Evolutionary conservation across 2,329 filamentous ascomycete genomes (phyloP).

Genomic region (Stagonosporopsis vannaccii): DNA sequence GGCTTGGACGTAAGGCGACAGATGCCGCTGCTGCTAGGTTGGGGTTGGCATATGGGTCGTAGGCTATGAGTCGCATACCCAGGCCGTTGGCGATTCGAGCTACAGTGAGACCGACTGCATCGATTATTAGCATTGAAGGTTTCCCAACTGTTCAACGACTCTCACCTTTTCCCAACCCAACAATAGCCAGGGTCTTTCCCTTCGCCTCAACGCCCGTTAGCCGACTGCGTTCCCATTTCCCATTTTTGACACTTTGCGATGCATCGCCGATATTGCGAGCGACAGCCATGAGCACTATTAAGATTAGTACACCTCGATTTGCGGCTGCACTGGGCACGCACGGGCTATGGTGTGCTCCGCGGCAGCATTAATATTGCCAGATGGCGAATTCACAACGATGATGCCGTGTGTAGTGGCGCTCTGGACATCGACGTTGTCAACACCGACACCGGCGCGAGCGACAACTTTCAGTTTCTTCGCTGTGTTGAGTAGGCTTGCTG

Average conservation of each 20-base stretch:
- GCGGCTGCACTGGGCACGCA: constrained; percentile 29
- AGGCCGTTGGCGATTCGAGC: constrained; percentile 79
- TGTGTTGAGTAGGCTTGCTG: constrained; percentile 68
- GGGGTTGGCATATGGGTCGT: constrained; percentile 79
- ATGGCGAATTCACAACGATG: constrained; percentile 80
- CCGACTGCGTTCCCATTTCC: constrained; percentile 76
- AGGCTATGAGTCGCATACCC: constrained; percentile 76
- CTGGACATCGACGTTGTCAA: constrained; percentile 81
- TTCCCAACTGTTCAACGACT: background rate
- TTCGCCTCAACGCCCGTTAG: constrained; percentile 81
- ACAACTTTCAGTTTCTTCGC: constrained; percentile 77
- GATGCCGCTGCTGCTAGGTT: constrained; percentile 74
- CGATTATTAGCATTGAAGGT: constrained; percentile 20
- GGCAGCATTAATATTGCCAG: constrained; percentile 81
- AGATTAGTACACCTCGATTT: constrained; percentile 32
- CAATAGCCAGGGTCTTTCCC: constrained; percentile 76
- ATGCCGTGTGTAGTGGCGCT: constrained; percentile 76
- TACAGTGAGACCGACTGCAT: constrained; percentile 74
- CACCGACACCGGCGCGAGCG: constrained; percentile 77
- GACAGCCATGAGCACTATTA: constrained; percentile 70
- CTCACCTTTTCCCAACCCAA: constrained; percentile 78
- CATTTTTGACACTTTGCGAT: constrained; percentile 72
- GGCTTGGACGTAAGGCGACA: constrained; percentile 66
- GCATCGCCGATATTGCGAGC: constrained; percentile 77
- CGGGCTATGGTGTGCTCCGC: constrained; percentile 76